phyloP scores from a whole-genome alignment of 179 eudicot genomes.

The Vitellaria paradoxa region DNA sequence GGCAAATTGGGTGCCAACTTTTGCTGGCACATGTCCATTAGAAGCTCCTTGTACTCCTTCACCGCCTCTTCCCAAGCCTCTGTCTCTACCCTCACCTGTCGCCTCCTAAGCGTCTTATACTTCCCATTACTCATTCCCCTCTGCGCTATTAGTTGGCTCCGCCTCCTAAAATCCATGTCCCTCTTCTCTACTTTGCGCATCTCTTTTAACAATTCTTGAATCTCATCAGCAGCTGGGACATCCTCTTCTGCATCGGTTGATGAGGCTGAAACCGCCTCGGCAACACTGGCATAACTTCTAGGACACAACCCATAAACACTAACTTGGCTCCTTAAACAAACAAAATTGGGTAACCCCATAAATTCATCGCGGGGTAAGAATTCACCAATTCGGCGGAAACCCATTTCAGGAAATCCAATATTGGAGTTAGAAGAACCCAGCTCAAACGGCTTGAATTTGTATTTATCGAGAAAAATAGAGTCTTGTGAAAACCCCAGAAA shows the following conservation, averaged over 20 bases:
- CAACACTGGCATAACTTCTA: conserved; percentile 65
- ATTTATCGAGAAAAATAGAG: conserved; percentile 20
- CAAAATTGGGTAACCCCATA: conserved; percentile 28
- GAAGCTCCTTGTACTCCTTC: conserved; percentile 75
- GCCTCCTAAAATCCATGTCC: conserved; percentile 8
- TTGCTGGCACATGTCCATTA: conserved; percentile 79
- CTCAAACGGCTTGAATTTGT: conserved; percentile 30
- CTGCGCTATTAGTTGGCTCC: conserved; percentile 16
- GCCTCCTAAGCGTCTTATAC: conserved; percentile 49
- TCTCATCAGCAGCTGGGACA: conserved; percentile 42
- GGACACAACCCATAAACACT: conserved; percentile 37
- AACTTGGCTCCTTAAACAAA: conserved; percentile 26
- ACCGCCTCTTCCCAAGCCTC: conserved; percentile 93
- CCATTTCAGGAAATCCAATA: conserved; percentile 32
- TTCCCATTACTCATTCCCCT: conserved; percentile 45
- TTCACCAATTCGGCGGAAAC: conserved; percentile 36
- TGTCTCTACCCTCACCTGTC: conserved; percentile 88
- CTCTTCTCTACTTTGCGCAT: conserved; percentile 53
- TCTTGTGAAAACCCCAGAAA: conserved; percentile 40
- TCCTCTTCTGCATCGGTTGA: conserved; percentile 55
- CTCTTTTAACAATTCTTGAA: conserved; percentile 62
- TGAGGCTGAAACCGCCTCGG: conserved; percentile 50
- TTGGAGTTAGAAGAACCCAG: conserved; percentile 24
- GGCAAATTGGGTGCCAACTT: conserved; percentile 96
- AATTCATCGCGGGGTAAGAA: conserved; percentile 29